Base-by-base conservation (phyloP, 1,139 yeast species). In the Zygosaccharomyces sapae region DNA sequence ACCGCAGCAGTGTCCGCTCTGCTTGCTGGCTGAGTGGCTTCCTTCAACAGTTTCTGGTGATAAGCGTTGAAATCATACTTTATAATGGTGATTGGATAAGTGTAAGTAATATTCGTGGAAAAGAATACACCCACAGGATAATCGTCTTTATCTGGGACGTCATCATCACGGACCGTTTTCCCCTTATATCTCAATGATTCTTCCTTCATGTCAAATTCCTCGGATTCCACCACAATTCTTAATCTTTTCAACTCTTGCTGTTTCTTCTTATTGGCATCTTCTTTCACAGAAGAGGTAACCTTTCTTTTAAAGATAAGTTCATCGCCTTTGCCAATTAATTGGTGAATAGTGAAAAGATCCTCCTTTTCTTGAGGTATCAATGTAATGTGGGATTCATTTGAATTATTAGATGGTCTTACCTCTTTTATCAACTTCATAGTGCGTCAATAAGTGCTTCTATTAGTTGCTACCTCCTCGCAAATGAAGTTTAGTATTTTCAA, bases 1-100 rank as follows among this genome's bases (percentile, higher is more conserved):
- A 92, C 82, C 0, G 98, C 98, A 1, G 96, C 98, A 7, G 92
- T 80, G 59, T 92, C 97, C 0, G 97, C 95, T 61, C 84, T 84
- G 40, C 79, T 75, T 50, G 83, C 96, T 16, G 86, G 75, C 24
- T 86, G 79, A 43, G 90, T 80, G 3, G 95, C 80, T 42, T 84
- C 83, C 7, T 78, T 74, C 8, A 92, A 70, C 9, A 85, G 70
- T 25, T 80, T 81, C 57, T 81, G 75, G 24, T 86, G 81, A 44
- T 84, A 74, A 43, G 80, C 75, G 66, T 90, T 97, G 92, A 96
- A 90, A 50, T 80, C 86, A 20, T 77, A 76, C 61, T 92, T 92
- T 54, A 74, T 72, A 12, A 92, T 65, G 2, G 84, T 81, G 58
- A 92, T 74, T 13, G 82, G 80, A 52, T 83, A 79, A 55, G 83